phyloP scores from a whole-genome alignment of 2,329 filamentous ascomycete genomes.

The Immersiporthe knoxdaviesiana region DNA sequence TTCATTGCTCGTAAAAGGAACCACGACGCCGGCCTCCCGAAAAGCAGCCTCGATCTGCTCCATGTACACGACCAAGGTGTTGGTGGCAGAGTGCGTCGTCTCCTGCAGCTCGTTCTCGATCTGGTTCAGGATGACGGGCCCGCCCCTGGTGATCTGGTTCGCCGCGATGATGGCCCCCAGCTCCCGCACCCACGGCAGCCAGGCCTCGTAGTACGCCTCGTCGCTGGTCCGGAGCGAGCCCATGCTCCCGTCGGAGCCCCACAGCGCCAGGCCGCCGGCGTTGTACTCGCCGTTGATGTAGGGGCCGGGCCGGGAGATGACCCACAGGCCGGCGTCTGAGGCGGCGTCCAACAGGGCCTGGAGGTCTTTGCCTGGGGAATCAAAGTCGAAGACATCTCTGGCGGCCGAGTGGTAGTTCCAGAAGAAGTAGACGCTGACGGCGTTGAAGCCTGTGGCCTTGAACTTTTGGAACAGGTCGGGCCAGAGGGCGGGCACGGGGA shows the following conservation, averaged over 20 bases:
- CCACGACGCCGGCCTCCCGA: slow-evolving; percentile 49
- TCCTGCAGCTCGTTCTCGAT: slow-evolving; percentile 58
- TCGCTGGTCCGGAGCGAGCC: slow-evolving; percentile 46
- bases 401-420: slow-evolving; percentile 53
- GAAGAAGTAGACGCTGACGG: slow-evolving; percentile 54
- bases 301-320: slow-evolving; percentile 51
- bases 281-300: slow-evolving; percentile 49
- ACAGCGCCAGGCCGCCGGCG: slow-evolving; percentile 48
- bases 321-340: slow-evolving; percentile 54
- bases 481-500: slow-evolving; percentile 59
- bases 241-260: slow-evolving; percentile 48
- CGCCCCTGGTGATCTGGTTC: slow-evolving; percentile 57
- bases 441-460: slow-evolving; percentile 56
- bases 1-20: slow-evolving; percentile 55
- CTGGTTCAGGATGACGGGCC: slow-evolving; percentile 55
- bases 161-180: slow-evolving; percentile 53
- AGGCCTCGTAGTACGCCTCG: slow-evolving; percentile 46
- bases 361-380: slow-evolving; percentile 53
- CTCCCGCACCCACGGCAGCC: slow-evolving; percentile 52
- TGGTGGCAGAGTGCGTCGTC: slow-evolving; percentile 44
- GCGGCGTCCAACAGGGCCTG: slow-evolving; percentile 55
- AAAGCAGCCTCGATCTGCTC: slow-evolving; percentile 53
- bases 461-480: slow-evolving; percentile 58
- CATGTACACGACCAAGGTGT: slow-evolving; percentile 56
- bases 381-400: slow-evolving; percentile 52